phyloP scores from a whole-genome alignment of 768 basidiomycete genomes.

The Amanita rubescens region DNA sequence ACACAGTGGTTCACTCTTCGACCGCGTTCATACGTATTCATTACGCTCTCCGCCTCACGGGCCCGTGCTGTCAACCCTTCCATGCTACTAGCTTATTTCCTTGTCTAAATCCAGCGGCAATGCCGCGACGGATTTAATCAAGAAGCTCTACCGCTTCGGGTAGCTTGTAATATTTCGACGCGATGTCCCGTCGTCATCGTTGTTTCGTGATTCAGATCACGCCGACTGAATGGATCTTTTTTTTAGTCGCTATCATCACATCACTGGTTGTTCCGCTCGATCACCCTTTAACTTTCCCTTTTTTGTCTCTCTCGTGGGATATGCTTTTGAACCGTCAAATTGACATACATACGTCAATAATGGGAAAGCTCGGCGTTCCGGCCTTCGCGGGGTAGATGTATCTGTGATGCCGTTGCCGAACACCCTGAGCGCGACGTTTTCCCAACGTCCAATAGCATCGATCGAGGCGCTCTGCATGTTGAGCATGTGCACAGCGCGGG shows the following conservation, averaged over 20 bases:
- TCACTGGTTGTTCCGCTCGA: constrained; percentile 9
- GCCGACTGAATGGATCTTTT: constrained; percentile 5
- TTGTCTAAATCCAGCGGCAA: neutral
- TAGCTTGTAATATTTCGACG: neutral
- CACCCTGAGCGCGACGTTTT: neutral
- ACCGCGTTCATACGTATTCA: constrained; percentile 1
- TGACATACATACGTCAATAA: constrained; percentile 4
- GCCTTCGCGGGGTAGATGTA: constrained; percentile 6
- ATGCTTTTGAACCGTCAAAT: constrained; percentile 1
- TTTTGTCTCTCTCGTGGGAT: neutral
- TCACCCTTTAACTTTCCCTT: constrained; percentile 4
- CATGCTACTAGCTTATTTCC: neutral
- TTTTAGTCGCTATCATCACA: constrained; percentile 7
- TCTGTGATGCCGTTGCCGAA: neutral
- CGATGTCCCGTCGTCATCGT: constrained; percentile 9
- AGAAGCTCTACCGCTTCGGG: neutral
- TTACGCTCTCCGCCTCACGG: constrained; percentile 1
- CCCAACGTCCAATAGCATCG: neutral
- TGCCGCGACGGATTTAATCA: constrained; percentile 8
- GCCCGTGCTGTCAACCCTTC: constrained; percentile 4
- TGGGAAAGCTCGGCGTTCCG: constrained; percentile 1
- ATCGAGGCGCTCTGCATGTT: neutral
- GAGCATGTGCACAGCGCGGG: neutral
- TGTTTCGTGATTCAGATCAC: constrained; percentile 6
- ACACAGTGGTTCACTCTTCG: neutral